A percentile compares a stretch with the other conserved stretches of the same genome.
These are phyloP conservation scores for Cryphonectria radicalis DNA, from an alignment of 2,329 filamentous ascomycete species.

Conservation along the genomic window DNA sequence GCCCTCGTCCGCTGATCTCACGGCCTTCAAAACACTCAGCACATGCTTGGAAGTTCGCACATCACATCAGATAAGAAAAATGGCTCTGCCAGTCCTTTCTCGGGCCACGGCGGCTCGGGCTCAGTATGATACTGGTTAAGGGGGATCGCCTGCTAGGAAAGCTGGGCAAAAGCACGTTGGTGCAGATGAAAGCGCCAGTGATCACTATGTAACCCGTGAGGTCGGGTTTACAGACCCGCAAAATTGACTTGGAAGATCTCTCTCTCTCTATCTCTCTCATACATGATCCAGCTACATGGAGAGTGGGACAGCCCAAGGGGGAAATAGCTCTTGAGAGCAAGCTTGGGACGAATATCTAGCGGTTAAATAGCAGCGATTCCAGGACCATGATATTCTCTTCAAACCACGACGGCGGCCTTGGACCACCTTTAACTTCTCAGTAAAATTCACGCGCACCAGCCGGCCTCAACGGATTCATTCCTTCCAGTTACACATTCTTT, in stretches of 20 bases:
- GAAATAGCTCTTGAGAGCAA: neutral
- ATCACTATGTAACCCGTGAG: neutral
- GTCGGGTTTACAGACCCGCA: neutral
- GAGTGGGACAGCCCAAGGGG: neutral
- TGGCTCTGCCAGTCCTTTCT: neutral
- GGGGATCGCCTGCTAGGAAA: neutral
- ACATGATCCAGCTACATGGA: neutral
- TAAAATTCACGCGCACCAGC: neutral
- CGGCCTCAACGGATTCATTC: conserved; percentile 4
- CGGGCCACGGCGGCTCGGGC: neutral
- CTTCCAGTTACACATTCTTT: neutral
- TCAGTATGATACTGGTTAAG: neutral
- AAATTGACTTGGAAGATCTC: conserved; percentile 1
- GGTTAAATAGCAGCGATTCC: neutral
- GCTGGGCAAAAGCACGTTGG: neutral
- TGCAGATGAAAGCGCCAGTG: neutral
- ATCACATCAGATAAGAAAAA: neutral
- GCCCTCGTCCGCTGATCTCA: conserved; percentile 1
- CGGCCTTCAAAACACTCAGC: neutral
- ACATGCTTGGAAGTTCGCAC: neutral
- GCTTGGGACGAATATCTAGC: neutral
- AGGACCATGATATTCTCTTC: neutral
- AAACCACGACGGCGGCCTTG: too few relatives aligned
- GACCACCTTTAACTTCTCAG: neutral
- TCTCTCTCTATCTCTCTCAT: neutral